Evolutionary conservation across 1,284 basidiomycete species (phyloP), one percentile per base, ranked within the genome.

Genomic region (Takashimella tepidaria): DNA sequence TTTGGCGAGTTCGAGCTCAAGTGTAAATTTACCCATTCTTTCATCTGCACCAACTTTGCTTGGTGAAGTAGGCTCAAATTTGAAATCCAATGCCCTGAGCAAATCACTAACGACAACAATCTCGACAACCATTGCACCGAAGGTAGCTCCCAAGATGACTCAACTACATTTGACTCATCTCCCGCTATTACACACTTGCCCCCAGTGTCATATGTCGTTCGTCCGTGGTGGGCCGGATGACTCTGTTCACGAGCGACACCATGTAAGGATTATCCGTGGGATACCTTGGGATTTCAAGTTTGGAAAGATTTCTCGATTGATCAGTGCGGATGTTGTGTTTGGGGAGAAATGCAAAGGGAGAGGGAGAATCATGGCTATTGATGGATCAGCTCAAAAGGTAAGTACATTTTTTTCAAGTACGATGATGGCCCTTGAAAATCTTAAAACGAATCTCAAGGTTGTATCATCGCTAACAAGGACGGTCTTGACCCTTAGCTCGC

Each of bases 181-280:
- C 13, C 65, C 66, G 0, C 48, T 66, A 12, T 53, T 70, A 22
- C 63, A 68, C 41, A 69, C 71, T 0, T 79, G 78, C 61, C 31
- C 57, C 4, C 64, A 68, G 21, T 79, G 78, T 56, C 58, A 59
- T 4, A 76, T 79, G 70, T 74, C 75, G 3, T 79, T 76, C 58
- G 63, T 75, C 12, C 66, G 72, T 16, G 73, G 77, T n/a, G 71
- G 71, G 0, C 67, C 75, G 10, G 77, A 78, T 54, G 65, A 75
- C 13, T 51, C 51, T 1, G 48, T 74, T 11, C 78, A 79, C 52
- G 57, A 54, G 2, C 60, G 62, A 22, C 77, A 78, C 56, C 77
- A 78, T 56, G 64, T 67, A 11, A 57, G 71, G 20, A 74, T 76
- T 3, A 62, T 71, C 2, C 59, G 70, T 6, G 76, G 77, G 0